Evolutionary conservation across 148 eudicot species (phyloP).

Genomic region (Salicornia ramosissima): DNA sequence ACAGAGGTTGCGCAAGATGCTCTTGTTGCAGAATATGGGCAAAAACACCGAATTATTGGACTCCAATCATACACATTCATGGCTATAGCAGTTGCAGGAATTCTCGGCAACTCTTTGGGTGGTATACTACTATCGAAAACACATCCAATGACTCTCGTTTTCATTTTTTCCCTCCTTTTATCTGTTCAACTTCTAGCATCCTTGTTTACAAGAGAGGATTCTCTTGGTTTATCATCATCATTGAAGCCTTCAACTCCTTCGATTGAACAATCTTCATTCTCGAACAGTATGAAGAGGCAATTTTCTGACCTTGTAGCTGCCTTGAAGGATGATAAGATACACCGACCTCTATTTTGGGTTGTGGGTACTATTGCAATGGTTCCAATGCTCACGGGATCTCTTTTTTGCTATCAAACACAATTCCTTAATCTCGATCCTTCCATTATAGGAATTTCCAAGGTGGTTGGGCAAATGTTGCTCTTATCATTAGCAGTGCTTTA

Average conservation of each 20-base stretch:
- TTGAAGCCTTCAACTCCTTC: constrained; percentile 17
- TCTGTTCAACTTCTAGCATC: constrained; percentile 49
- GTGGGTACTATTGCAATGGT: constrained; percentile 60
- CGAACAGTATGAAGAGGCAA: constrained; percentile 42
- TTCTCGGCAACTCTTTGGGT: constrained; percentile 72
- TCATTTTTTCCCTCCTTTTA: constrained; percentile 48
- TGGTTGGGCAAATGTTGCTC: constrained; percentile 66
- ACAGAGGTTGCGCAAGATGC: constrained; percentile 94
- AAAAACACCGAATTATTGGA: constrained; percentile 55
- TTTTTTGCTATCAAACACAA: constrained; percentile 88
- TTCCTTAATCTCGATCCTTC: constrained; percentile 64
- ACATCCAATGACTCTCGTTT: constrained; percentile 50
- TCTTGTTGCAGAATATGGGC: constrained; percentile 85
- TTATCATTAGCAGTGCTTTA: constrained; percentile 52
- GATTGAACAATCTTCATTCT: constrained; percentile 24
- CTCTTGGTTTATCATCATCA: constrained; percentile 58
- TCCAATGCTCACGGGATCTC: constrained; percentile 78
- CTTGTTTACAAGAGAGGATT: constrained; percentile 49
- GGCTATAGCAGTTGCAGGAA: constrained; percentile 88
- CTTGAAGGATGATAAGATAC: constrained; percentile 42
- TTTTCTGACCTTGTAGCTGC: constrained; percentile 55
- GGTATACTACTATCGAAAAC: constrained; percentile 60
- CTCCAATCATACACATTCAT: constrained; percentile 84
- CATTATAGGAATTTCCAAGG: constrained; percentile 72
- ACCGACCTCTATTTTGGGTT: constrained; percentile 60